Evolutionary conservation across 2,329 filamentous ascomycete species (phyloP).

Genomic region (Aureobasidium sp.): DNA sequence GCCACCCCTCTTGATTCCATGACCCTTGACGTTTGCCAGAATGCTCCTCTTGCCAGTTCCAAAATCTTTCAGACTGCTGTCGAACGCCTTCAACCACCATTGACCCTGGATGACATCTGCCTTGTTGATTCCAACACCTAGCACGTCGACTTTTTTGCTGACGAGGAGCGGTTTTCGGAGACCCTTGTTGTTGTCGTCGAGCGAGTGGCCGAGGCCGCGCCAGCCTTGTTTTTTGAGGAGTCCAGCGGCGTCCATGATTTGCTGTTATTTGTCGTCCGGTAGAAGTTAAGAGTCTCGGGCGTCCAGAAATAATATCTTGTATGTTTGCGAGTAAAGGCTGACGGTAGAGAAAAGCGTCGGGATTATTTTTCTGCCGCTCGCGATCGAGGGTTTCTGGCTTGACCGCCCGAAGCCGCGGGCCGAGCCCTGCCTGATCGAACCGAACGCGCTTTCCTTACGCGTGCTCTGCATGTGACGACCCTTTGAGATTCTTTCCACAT

Average conservation of each 20-base stretch:
- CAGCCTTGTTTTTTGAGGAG: slow-evolving; percentile 82
- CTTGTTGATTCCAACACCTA: slow-evolving; percentile 73
- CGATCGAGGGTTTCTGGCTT: not conserved
- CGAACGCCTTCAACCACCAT: slow-evolving; percentile 96
- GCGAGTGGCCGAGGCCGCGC: slow-evolving; percentile 79
- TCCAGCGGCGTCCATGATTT: slow-evolving; percentile 69
- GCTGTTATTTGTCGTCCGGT: not conserved
- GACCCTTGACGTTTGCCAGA: slow-evolving; percentile 37
- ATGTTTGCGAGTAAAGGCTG: not conserved
- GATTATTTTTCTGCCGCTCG: slow-evolving; percentile 1
- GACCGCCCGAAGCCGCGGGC: not conserved
- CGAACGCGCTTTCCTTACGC: not conserved
- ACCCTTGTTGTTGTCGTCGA: slow-evolving; percentile 67
- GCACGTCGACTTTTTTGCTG: slow-evolving; percentile 69
- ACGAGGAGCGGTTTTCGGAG: slow-evolving; percentile 77
- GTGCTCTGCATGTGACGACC: not conserved
- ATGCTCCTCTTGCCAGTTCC: slow-evolving; percentile 53
- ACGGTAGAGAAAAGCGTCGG: not conserved
- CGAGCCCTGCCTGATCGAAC: not conserved
- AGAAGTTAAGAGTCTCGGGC: not conserved
- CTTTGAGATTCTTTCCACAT: not conserved
- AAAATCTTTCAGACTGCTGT: slow-evolving; percentile 76
- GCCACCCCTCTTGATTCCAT: slow-evolving; percentile 43
- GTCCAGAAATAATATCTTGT: not conserved
- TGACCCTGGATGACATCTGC: slow-evolving; percentile 61